These are phyloP conservation scores for Plenodomus lindquistii DNA, from an alignment of 2,329 filamentous ascomycete species.

Conservation along the genomic window DNA sequence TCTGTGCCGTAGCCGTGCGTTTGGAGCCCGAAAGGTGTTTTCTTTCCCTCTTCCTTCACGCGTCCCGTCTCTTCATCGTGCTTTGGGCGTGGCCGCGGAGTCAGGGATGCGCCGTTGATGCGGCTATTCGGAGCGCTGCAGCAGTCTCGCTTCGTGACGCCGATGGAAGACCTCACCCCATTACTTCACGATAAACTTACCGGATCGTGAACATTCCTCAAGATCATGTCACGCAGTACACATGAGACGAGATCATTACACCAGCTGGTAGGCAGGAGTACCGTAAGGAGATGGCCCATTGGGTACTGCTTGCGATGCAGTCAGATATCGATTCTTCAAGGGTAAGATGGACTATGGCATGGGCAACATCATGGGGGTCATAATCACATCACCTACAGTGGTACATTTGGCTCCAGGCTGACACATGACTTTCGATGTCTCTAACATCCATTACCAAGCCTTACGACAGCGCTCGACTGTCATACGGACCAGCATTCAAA, in stretches of 20 bases:
- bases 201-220: background rate
- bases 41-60: constrained; percentile 7
- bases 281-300: constrained; percentile 3
- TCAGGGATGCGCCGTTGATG: background rate
- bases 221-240: background rate
- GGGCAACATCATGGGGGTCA: background rate
- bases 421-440: background rate
- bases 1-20: constrained; percentile 11
- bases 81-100: background rate
- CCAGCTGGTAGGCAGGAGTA: background rate
- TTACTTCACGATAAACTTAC: constrained; percentile 7
- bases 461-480: constrained; percentile 11
- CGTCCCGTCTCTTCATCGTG: constrained; percentile 2
- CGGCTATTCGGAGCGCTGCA: constrained; percentile 1
- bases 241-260: background rate
- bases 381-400: background rate
- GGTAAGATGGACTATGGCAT: background rate
- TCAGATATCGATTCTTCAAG: background rate
- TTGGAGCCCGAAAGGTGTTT: constrained; percentile 11
- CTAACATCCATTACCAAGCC: constrained; percentile 6
- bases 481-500: constrained; percentile 9
- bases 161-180: background rate
- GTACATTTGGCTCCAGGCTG: background rate
- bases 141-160: background rate
- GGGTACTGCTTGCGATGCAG: constrained; percentile 4